phyloP scores from a whole-genome alignment of 116 monocot species.

The Papilionanthe hybrid region DNA sequence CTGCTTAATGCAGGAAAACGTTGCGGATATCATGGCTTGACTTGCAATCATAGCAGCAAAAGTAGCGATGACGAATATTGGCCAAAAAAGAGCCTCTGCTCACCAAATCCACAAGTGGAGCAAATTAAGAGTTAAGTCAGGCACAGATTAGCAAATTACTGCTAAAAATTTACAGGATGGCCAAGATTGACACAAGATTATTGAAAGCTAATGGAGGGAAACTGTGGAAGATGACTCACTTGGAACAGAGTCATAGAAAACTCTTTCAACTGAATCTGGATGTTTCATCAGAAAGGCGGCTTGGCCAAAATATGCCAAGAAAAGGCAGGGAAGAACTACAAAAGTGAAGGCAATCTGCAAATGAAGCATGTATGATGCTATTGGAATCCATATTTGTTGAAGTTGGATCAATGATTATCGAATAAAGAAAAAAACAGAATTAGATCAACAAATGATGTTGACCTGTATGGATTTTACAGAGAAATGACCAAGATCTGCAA shows the following conservation, averaged over 20 bases:
- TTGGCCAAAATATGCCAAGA: constrained; percentile 88
- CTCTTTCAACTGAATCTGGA: constrained; percentile 45
- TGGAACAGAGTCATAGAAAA: constrained; percentile 87
- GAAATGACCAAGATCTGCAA: constrained; percentile 89
- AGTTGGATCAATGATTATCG: background rate
- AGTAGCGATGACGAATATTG: constrained; percentile 77
- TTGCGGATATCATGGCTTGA: constrained; percentile 91
- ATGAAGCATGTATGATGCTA: background rate
- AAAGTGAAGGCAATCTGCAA: constrained; percentile 71
- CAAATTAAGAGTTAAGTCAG: background rate
- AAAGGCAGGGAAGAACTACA: constrained; percentile 86
- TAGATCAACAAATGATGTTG: background rate
- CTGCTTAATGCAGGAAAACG: constrained; percentile 95
- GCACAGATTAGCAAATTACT: background rate
- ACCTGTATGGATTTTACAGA: constrained; percentile 87
- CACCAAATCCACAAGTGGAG: constrained; percentile 15
- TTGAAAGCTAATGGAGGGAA: background rate
- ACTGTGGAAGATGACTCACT: constrained; percentile 26
- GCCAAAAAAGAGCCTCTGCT: constrained; percentile 75
- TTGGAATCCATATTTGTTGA: background rate
- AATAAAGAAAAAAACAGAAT: background rate
- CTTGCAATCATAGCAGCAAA: constrained; percentile 92
- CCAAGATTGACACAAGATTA: background rate
- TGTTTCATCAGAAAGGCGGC: constrained; percentile 76
- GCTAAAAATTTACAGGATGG: background rate